Percentiles rank a stretch among this genome's conserved stretches.
Conservation (phyloP, 352 stramenopile genomes). For the Albugo laibachii region DNA sequence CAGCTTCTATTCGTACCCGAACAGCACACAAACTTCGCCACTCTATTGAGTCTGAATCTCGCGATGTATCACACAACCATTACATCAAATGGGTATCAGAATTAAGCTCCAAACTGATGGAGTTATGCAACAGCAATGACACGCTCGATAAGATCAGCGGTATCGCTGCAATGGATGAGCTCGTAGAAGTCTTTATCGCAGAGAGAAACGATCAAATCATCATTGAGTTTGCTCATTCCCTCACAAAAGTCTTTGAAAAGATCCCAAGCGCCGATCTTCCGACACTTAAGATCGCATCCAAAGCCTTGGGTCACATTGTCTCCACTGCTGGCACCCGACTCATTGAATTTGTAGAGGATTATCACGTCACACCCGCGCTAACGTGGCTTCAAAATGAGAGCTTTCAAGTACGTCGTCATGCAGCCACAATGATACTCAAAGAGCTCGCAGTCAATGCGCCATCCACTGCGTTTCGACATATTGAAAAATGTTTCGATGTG, state of each 20-base stretch:
- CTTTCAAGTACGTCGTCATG: conserved; percentile 70
- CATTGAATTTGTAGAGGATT: conserved; percentile 79
- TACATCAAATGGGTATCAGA: conserved; percentile 80
- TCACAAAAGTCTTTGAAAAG: conserved; percentile 77
- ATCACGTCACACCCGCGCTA: conserved; percentile 72
- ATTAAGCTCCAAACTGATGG: conserved; percentile 63
- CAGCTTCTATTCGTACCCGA: conserved; percentile 32
- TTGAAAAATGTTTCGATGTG: conserved; percentile 81
- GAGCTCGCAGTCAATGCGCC: conserved; percentile 72
- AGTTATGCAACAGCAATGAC: conserved; percentile 65
- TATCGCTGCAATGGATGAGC: conserved; percentile 77
- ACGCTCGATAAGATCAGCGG: conserved; percentile 59
- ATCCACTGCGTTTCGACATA: conserved; percentile 70
- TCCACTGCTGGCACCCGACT: conserved; percentile 68
- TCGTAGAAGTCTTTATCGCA: conserved; percentile 77
- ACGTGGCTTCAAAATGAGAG: conserved; percentile 81
- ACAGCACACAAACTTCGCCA: conserved; percentile 51
- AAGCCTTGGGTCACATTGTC: conserved; percentile 73
- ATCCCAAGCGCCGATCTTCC: conserved; percentile 48
- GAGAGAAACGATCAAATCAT: conserved; percentile 80
- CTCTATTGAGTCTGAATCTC: conserved; percentile 74
- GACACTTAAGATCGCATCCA: conserved; percentile 52
- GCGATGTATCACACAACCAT: conserved; percentile 58
- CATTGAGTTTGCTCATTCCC: conserved; percentile 75
- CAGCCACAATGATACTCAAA: conserved; percentile 74